These are phyloP conservation scores for Triangularia verruculosa DNA, from an alignment of 2,329 filamentous ascomycete species.

Conservation along the genomic window DNA sequence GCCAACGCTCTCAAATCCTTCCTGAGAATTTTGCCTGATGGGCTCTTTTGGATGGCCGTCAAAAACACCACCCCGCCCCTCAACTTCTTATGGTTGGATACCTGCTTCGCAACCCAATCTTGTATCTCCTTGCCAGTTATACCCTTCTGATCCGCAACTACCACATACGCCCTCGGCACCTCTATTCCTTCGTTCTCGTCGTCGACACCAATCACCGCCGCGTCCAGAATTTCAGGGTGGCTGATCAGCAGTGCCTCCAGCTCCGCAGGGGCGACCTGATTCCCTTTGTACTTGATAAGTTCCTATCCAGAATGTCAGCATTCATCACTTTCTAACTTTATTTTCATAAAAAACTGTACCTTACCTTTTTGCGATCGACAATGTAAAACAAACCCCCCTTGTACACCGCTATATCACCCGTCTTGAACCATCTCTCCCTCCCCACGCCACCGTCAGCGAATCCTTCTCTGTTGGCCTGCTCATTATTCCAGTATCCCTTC, in stretches of 20 bases:
- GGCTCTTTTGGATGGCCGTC: constrained; percentile 59
- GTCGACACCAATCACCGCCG: constrained; percentile 57
- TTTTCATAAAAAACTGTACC: neutral
- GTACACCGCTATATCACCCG: constrained; percentile 73
- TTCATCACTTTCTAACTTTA: neutral
- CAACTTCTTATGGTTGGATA: constrained; percentile 32
- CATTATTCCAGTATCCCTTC: constrained; percentile 69
- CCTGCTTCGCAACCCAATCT: constrained; percentile 28
- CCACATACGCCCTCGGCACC: constrained; percentile 39
- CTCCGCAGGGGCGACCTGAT: constrained; percentile 66
- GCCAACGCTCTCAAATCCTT: constrained; percentile 51
- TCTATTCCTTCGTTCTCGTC: constrained; percentile 41
- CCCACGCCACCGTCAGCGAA: constrained; percentile 41
- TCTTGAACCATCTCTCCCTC: constrained; percentile 64
- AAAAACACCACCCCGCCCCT: constrained; percentile 45
- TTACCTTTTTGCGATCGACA: constrained; percentile 71
- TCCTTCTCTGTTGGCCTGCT: constrained; percentile 59
- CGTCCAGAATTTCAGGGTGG: constrained; percentile 49
- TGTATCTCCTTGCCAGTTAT: constrained; percentile 24
- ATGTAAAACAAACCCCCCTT: constrained; percentile 71
- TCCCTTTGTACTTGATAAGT: constrained; percentile 59
- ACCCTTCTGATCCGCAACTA: constrained; percentile 24
- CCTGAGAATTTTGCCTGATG: constrained; percentile 62
- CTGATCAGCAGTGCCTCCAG: constrained; percentile 48
- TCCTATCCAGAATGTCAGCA: constrained; percentile 44